These are phyloP conservation scores for Ogataea pini DNA, from an alignment of 805 yeast genomes.

Conservation along the genomic window DNA sequence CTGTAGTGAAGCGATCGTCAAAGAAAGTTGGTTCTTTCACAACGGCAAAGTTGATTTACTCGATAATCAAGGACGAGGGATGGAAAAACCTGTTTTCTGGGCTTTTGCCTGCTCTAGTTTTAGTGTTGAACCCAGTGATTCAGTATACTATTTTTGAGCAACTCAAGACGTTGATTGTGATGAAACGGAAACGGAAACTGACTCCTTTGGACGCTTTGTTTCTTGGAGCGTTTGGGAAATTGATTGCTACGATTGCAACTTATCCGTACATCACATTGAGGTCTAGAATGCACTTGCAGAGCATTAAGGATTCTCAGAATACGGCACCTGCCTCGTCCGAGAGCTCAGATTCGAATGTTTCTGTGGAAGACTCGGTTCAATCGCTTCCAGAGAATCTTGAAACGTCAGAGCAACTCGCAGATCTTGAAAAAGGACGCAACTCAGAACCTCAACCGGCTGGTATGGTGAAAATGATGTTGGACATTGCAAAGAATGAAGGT, in stretches of 20 bases:
- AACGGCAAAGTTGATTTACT: constrained; percentile 52
- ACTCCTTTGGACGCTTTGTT: constrained; percentile 78
- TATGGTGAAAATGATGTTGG: constrained; percentile 52
- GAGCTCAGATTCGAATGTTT: constrained; percentile 14
- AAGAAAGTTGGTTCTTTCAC: constrained; percentile 26
- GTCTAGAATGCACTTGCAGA: constrained; percentile 79
- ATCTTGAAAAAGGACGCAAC: constrained; percentile 23
- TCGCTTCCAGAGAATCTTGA: constrained; percentile 25
- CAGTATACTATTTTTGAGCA: constrained; percentile 93
- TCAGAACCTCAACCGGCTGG: constrained; percentile 27
- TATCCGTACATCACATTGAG: constrained; percentile 91
- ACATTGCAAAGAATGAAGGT: constrained; percentile 72
- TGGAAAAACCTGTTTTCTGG: constrained; percentile 76
- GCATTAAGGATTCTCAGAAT: constrained; percentile 24
- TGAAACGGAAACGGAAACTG: constrained; percentile 51
- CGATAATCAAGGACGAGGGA: constrained; percentile 74
- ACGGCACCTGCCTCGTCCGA: constrained; percentile 14
- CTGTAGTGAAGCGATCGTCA: constrained; percentile 47
- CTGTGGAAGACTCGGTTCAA: constrained; percentile 26
- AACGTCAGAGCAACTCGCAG: constrained; percentile 22
- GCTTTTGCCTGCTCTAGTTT: constrained; percentile 79
- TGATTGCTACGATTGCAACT: constrained; percentile 84
- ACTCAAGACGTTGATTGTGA: constrained; percentile 63
- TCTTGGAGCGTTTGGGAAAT: constrained; percentile 86
- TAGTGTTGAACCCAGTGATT: constrained; percentile 85